Percentiles rank a stretch among this genome's conserved stretches.
Conservation (phyloP, 805 yeast species). For the Blastobotrys chiropterorum region DNA sequence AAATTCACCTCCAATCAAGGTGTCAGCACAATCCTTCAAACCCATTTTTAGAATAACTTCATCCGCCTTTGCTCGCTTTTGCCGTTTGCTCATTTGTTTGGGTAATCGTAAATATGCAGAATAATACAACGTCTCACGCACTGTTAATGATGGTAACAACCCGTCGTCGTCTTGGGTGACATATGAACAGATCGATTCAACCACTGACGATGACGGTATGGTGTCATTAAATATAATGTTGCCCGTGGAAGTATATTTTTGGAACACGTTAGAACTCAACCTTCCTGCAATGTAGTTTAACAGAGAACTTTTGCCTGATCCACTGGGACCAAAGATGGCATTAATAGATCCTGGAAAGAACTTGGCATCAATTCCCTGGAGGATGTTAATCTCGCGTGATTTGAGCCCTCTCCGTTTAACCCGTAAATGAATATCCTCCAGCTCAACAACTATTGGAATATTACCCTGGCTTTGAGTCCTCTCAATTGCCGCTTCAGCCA, state of each 20-base stretch:
- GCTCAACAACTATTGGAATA: constrained; percentile 19
- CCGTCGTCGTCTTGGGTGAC: constrained; percentile 80
- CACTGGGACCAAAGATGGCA: constrained; percentile 78
- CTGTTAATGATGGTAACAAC: constrained; percentile 64
- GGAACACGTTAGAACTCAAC: constrained; percentile 34
- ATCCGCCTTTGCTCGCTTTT: constrained; percentile 45
- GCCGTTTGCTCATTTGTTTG: constrained; percentile 30
- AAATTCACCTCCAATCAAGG: constrained; percentile 55
- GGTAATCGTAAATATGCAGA: constrained; percentile 68
- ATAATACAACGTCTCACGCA: constrained; percentile 64
- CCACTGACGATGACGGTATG: constrained; percentile 31
- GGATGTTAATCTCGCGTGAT: constrained; percentile 30
- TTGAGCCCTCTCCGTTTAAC: constrained; percentile 15
- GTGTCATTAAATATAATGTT: constrained; percentile 38
- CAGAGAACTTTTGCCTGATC: constrained; percentile 69
- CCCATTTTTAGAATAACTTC: constrained; percentile 63
- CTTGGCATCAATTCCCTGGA: constrained; percentile 43
- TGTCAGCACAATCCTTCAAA: constrained; percentile 68
- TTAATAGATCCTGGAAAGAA: constrained; percentile 54
- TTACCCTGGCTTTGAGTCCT: constrained; percentile 2
- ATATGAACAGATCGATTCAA: constrained; percentile 54
- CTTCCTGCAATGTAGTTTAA: constrained; percentile 60
- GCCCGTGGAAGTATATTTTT: constrained; percentile 36
- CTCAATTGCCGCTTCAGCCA: constrained; percentile 19
- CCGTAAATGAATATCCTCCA: constrained; percentile 22